Conservation (phyloP, 345 rosid species). For the Eucalyptus pumila region DNA sequence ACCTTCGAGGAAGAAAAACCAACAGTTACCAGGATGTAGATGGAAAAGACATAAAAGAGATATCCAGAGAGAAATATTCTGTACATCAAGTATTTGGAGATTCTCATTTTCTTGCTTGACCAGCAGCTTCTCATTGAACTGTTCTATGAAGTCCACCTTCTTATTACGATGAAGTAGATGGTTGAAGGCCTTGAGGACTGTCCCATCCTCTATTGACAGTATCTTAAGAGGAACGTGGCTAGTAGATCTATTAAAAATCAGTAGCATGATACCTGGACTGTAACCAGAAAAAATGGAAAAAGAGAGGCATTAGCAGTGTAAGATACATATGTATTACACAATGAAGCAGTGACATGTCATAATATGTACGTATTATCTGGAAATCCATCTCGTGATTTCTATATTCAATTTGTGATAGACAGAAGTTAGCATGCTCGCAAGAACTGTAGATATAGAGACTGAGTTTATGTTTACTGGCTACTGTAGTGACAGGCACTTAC, state of each 20-base stretch:
- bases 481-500: not conserved
- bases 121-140: conserved; percentile 96
- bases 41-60: not conserved
- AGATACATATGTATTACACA: not conserved
- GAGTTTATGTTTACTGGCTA: not conserved
- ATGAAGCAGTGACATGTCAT: not conserved
- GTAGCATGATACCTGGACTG: conserved; percentile 96
- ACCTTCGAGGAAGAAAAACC: conserved; percentile 28
- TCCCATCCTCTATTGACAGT: conserved; percentile 95
- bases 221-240: conserved; percentile 81
- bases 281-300: not conserved
- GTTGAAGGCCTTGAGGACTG: conserved; percentile 78
- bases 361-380: not conserved
- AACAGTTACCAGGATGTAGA: not conserved
- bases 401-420: not conserved
- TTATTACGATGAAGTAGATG: conserved; percentile 92
- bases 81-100: conserved; percentile 94
- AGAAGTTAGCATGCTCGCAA: not conserved
- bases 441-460: not conserved
- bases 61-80: not conserved
- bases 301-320: not conserved
- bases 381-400: not conserved
- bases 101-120: conserved; percentile 97
- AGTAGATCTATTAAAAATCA: conserved; percentile 72
- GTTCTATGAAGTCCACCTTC: conserved; percentile 98